phyloP scores from a whole-genome alignment of 441 rosid genomes.

The Pelargonium citronellum region DNA sequence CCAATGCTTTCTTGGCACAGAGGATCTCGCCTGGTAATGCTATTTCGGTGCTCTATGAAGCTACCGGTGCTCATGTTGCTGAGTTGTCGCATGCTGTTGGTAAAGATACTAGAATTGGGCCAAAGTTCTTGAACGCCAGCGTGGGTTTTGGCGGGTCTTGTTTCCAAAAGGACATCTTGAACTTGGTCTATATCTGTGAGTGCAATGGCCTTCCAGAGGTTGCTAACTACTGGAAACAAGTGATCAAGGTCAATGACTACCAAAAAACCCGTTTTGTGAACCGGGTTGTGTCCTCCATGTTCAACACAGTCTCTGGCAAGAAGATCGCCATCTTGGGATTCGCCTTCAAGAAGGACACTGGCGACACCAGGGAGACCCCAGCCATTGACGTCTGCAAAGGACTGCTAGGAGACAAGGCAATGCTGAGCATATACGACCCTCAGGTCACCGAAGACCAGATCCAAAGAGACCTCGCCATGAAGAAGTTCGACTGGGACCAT shows the following conservation, averaged over 20 bases:
- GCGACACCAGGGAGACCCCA: constrained; percentile 91
- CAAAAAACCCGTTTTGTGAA: constrained; percentile 85
- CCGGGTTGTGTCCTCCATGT: constrained; percentile 85
- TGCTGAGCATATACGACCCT: constrained; percentile 81
- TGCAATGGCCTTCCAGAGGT: constrained; percentile 95
- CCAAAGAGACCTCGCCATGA: constrained; percentile 84
- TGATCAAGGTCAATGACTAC: constrained; percentile 87
- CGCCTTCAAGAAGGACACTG: constrained; percentile 93
- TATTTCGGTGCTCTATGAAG: constrained; percentile 91
- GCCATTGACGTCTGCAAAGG: constrained; percentile 97
- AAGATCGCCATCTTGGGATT: constrained; percentile 81
- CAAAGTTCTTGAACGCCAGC: constrained; percentile 81
- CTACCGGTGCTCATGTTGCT: constrained; percentile 83
- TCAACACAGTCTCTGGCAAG: constrained; percentile 77
- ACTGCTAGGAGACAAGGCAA: constrained; percentile 79
- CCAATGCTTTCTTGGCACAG: constrained; percentile 92
- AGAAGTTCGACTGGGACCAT: constrained; percentile 93
- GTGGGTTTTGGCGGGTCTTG: constrained; percentile 97
- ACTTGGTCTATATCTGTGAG: constrained; percentile 84
- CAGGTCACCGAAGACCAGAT: constrained; percentile 91
- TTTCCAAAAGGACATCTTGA: constrained; percentile 87
- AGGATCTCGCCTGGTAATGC: constrained; percentile 92
- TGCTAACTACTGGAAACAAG: constrained; percentile 93
- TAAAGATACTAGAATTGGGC: constrained; percentile 75
- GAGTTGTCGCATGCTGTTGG: constrained; percentile 78